Base-by-base conservation (phyloP, 495 filamentous ascomycete species). In the Penicillium cataractarum region DNA sequence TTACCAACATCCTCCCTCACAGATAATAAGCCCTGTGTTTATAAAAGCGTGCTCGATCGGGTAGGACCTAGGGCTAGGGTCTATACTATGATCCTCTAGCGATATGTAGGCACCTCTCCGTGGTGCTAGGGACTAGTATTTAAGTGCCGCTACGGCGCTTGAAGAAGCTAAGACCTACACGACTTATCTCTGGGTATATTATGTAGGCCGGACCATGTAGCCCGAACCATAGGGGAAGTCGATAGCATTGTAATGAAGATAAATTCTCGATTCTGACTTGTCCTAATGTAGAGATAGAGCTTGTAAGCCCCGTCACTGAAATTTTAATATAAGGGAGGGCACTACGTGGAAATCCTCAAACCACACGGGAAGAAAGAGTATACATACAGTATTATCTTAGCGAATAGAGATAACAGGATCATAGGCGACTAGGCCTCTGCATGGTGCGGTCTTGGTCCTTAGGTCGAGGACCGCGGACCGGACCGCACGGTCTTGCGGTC, bases 91-190 rank as follows among this genome's bases (percentile, higher is more conserved):
- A n/a, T n/a, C n/a, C n/a, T n/a, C n/a, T n/a, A n/a, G n/a, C 35
- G 35, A 37, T 12, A 37, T 37, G 35, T 12, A 37, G 35, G 29
- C 29, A 50, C 42, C 42, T 50, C 44, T 50, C 27, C 44, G 56
- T 37, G 32, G 46, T 59, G 46, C 29, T 39, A 32, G 46, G 29
- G 32, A 51, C 44, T 13, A 59, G 44, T 59, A 59, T 59, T 59
- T 44, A 24, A 59, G 44, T 59, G 27, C 51, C 26, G 46, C 50
- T 40, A 19, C 19, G 42, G 35, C 29, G 42, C 42, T 56, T 27
- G 35, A 42, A 44, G 35, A 56, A 56, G 54, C 54, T 6, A 56
- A 56, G 35, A 56, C 54, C 54, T 40, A 22, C 35, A 17, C 33
- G 42, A 31, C 37, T 40, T 17, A 40, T 40, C 37, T 40, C 37